Evolutionary conservation across 768 basidiomycete species (phyloP).

Genomic region (Lactarius vividus): DNA sequence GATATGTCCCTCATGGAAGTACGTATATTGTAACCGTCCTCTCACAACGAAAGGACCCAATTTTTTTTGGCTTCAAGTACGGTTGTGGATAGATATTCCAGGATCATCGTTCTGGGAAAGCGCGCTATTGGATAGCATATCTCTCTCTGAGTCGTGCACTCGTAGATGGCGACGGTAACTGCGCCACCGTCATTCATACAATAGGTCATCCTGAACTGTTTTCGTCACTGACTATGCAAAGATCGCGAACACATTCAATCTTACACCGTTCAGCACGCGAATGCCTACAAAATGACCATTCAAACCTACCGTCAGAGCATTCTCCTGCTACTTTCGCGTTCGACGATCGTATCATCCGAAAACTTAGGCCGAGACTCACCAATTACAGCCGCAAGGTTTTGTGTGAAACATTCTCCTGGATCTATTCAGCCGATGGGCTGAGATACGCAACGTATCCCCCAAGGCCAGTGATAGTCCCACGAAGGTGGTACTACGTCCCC

Average conservation of each 20-base stretch:
- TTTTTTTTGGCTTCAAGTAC: no score
- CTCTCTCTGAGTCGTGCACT: conserved; percentile 18
- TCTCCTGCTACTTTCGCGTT: conserved; percentile 57
- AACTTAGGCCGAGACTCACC: conserved; percentile 44
- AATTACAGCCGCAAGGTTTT: conserved; percentile 45
- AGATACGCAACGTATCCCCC: no score
- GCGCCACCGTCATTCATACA: conserved; percentile 33
- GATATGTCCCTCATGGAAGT: conserved; percentile 74
- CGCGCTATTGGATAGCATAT: conserved; percentile 18
- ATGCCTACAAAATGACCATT: conserved; percentile 42
- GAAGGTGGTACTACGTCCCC: no score
- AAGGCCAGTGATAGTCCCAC: no score
- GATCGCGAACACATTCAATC: conserved; percentile 35
- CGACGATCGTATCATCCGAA: conserved; percentile 62
- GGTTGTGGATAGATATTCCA: no score
- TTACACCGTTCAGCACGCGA: conserved; percentile 42
- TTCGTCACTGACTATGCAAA: conserved; percentile 43
- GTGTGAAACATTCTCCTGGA: conserved; percentile 51
- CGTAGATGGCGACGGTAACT: background rate
- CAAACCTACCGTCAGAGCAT: conserved; percentile 38
- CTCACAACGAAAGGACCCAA: conserved; percentile 24
- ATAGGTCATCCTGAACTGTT: conserved; percentile 48
- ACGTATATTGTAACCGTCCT: conserved; percentile 53
- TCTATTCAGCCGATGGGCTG: conserved; percentile 40
- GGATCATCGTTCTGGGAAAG: no score